Evolutionary conservation across 352 stramenopile genomes (phyloP), one percentile per base, ranked within the genome.

Genomic region (Globisporangium emineosum): DNA sequence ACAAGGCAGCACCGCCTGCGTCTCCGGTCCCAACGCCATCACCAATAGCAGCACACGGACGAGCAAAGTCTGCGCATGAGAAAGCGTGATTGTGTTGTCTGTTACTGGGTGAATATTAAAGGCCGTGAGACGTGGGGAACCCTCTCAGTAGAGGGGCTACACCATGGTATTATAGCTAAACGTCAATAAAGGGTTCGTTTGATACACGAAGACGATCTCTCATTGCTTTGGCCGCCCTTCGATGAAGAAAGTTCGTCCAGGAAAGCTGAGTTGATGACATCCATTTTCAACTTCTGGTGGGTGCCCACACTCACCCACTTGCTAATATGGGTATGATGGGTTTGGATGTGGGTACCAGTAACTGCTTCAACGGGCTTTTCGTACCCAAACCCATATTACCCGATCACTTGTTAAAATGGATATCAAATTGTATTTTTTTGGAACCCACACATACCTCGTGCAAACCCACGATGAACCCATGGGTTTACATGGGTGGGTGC

Each of bases 31-130:
- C 49, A 23, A 17, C n/a, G 47, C 23, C 49, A 55, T 29, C 29
- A 6, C 49, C 51, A 17, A n/a, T n/a, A n/a, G 37, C 19, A 13
- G 25, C 37, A 6, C 40, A 27, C 19, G 40, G 23, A 23, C 45
- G 56, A 21, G 29, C 40, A 30, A 72, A 72, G 43, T 47, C 57
- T 15, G n/a, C 61, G 27, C 69, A 75, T 21, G 69, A 75, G 25
- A 72, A 72, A 63, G 51, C 60, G 17, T 71, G 45, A 66, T 21
- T 12, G 19, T 56, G 5, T 13, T 21, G 2, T 19, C 19, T 30
- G 15, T 21, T 61, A 17, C 45, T 57, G 5, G 10, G 35, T 42
- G 35, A 17, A 4, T 42, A 32, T 32, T 32, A 5, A 5, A 32
- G 29, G 5, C 2, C 29, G 29, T 32, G 29, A 32, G 29, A 32